Evolutionary conservation across 2,329 filamentous ascomycete species (phyloP).

Genomic region (Ophiobolus disseminans): DNA sequence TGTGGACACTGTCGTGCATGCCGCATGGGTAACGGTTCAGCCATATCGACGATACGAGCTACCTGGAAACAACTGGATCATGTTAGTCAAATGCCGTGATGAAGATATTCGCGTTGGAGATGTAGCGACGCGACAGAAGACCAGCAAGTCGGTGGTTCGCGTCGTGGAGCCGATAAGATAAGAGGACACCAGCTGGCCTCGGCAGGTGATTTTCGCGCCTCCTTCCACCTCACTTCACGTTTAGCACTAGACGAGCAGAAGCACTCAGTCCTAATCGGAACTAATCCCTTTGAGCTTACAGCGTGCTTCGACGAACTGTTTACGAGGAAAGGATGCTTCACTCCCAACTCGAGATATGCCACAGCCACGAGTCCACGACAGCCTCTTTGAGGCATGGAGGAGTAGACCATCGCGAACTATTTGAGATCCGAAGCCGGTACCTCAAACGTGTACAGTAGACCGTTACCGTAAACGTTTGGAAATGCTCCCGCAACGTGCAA

Average conservation of each 20-base stretch:
- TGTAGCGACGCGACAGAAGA: conserved; percentile 9
- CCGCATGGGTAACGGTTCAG: background rate
- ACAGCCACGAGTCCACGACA: no score
- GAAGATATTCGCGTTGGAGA: background rate
- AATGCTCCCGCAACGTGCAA: no score
- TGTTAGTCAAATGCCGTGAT: conserved; percentile 2
- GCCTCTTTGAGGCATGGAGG: no score
- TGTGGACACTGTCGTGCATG: background rate
- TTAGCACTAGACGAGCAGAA: no score
- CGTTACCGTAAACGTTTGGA: background rate
- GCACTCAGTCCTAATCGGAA: no score
- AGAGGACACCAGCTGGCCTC: background rate
- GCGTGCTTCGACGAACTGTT: background rate
- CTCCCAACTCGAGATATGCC: no score
- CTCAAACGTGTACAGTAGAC: background rate
- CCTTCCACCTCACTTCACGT: no score
- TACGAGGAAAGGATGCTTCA: no score
- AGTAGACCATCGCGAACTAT: background rate
- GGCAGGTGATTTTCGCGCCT: background rate
- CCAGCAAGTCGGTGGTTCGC: background rate
- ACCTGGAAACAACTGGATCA: background rate
- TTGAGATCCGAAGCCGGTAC: background rate
- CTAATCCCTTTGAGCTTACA: background rate
- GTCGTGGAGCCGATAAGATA: conserved; percentile 6
- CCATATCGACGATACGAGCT: conserved; percentile 2